These are phyloP conservation scores for Alternaria angustiovoidea DNA, from an alignment of 2,329 filamentous ascomycete species.

Conservation along the genomic window DNA sequence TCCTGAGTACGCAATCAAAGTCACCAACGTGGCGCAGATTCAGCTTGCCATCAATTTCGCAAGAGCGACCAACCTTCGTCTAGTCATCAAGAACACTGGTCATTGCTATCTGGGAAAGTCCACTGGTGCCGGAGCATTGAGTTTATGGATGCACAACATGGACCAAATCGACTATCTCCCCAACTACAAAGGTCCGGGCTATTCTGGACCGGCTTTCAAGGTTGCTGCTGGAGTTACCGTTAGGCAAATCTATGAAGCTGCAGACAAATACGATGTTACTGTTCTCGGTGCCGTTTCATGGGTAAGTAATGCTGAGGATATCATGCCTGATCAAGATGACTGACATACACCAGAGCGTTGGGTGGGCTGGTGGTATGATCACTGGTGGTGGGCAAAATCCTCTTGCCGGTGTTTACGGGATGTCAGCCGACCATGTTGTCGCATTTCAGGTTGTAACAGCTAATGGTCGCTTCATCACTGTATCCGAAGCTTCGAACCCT, in stretches of 20 bases:
- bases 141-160: conserved; percentile 43
- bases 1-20: conserved; percentile 37
- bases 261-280: conserved; percentile 30
- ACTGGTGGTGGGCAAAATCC: conserved; percentile 63
- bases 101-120: conserved; percentile 44
- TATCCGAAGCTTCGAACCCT: conserved; percentile 12
- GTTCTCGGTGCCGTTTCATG: conserved; percentile 35
- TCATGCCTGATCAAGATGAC: neutral
- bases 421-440: conserved; percentile 35
- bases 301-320: neutral
- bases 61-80: conserved; percentile 31
- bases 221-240: conserved; percentile 40
- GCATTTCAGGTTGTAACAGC: conserved; percentile 32
- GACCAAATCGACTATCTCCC: conserved; percentile 38
- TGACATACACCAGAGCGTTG: conserved; percentile 51
- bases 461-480: conserved; percentile 18
- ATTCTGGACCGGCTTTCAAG: conserved; percentile 40
- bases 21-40: conserved; percentile 34
- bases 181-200: conserved; percentile 32
- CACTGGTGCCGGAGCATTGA: conserved; percentile 31
- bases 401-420: conserved; percentile 55
- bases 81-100: conserved; percentile 45
- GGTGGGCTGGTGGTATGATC: conserved; percentile 51
- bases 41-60: conserved; percentile 43
- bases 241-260: conserved; percentile 40